phyloP scores from a whole-genome alignment of 2,329 filamentous ascomycete genomes.

The Pochonia chlamydosporia region DNA sequence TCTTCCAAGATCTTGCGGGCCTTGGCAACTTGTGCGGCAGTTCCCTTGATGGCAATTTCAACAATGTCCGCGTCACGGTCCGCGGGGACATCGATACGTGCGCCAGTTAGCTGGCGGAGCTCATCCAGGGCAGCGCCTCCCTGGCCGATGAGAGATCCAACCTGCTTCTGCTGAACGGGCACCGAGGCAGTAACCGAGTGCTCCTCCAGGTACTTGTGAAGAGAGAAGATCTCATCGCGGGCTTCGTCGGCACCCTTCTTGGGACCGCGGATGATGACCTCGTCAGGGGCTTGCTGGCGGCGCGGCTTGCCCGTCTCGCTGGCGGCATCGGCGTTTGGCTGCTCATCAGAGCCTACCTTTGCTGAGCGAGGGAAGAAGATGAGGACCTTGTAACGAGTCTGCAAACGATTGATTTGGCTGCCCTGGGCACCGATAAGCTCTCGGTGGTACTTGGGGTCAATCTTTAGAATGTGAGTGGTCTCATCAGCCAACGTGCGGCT shows the following conservation, averaged over 20 bases:
- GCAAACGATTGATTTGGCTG: conserved; percentile 82
- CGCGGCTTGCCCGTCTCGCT: conserved; percentile 62
- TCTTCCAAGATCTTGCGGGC: conserved; percentile 88
- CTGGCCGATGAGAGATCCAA: conserved; percentile 90
- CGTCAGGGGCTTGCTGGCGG: conserved; percentile 73
- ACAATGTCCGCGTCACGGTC: conserved; percentile 69
- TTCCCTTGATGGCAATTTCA: conserved; percentile 88
- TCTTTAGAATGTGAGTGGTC: conserved; percentile 77
- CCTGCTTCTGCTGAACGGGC: conserved; percentile 81
- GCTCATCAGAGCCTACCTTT: conserved; percentile 62
- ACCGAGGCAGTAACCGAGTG: conserved; percentile 76
- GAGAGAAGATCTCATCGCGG: conserved; percentile 81
- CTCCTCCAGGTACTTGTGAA: conserved; percentile 86
- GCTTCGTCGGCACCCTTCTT: conserved; percentile 90
- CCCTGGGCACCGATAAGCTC: conserved; percentile 89
- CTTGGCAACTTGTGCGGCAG: conserved; percentile 82
- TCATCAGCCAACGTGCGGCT: conserved; percentile 86
- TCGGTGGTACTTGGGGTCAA: conserved; percentile 89
- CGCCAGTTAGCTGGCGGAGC: conserved; percentile 75
- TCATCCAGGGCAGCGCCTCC: conserved; percentile 88
- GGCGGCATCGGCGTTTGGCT: conserved; percentile 60
- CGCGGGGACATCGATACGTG: conserved; percentile 86
- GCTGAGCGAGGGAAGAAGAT: conserved; percentile 81
- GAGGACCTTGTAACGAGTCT: conserved; percentile 87
- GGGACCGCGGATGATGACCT: conserved; percentile 85